A percentile compares a stretch with the other conserved stretches of the same genome.
These are phyloP conservation scores for Hortiboletus campestris DNA, from an alignment of 768 basidiomycete genomes.

Conservation along the genomic window DNA sequence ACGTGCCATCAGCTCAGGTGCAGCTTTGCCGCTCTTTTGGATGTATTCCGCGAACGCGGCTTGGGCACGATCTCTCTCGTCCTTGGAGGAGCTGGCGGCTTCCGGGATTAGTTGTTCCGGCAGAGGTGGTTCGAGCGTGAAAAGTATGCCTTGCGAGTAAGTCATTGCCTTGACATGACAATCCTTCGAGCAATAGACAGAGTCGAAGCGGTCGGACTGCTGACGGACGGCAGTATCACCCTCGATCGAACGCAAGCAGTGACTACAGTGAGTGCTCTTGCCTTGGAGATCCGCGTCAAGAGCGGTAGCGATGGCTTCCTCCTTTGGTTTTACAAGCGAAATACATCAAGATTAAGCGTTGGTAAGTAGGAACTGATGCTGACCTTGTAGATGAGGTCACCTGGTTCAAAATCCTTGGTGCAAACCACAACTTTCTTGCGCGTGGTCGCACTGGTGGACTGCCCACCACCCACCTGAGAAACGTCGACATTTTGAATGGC, in stretches of 20 bases:
- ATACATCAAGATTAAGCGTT: conserved; percentile 1
- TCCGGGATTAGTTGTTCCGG: conserved; percentile 42
- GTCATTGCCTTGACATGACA: conserved; percentile 56
- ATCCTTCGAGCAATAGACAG: conserved; percentile 70
- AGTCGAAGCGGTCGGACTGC: conserved; percentile 50
- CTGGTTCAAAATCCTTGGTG: conserved; percentile 63
- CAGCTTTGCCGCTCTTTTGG: conserved; percentile 44
- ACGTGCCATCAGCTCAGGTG: conserved; percentile 61
- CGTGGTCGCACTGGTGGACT: conserved; percentile 20
- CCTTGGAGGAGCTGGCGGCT: conserved; percentile 32
- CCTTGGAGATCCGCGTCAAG: conserved; percentile 72
- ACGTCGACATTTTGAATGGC: conserved; percentile 44
- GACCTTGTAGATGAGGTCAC: conserved; percentile 79
- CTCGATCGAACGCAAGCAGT: conserved; percentile 65
- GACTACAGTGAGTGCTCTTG: conserved; percentile 66
- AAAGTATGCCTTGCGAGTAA: conserved; percentile 68
- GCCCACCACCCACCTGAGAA: conserved; percentile 15
- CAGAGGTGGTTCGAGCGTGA: conserved; percentile 62
- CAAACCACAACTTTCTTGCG: conserved; percentile 58
- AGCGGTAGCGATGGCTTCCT: conserved; percentile 66
- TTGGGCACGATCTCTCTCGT: conserved; percentile 58
- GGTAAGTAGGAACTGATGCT: background rate
- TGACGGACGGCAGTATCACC: conserved; percentile 43
- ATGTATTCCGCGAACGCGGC: conserved; percentile 54
- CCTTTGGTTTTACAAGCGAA: conserved; percentile 42